Percentiles rank a stretch among this genome's conserved stretches.
These are phyloP conservation scores for Exophiala oligosperma DNA, from an alignment of 2,329 filamentous ascomycete species.

Conservation along the genomic window DNA sequence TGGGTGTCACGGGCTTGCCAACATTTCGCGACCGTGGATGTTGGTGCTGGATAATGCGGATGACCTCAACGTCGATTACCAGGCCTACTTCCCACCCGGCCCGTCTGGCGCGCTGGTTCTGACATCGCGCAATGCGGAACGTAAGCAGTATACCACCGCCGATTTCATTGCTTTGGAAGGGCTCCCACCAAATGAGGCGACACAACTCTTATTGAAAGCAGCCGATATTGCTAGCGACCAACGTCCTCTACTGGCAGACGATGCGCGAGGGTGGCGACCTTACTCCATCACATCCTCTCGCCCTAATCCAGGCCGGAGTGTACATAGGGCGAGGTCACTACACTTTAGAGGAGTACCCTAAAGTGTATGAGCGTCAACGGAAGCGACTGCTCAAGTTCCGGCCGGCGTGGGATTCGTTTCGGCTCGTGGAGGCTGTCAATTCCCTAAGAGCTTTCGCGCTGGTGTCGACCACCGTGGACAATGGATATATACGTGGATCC, in stretches of 20 bases:
- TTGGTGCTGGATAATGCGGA: conserved; percentile 27
- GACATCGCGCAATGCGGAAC: conserved; percentile 25
- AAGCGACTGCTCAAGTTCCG: conserved; percentile 33
- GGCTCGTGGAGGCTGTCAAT: conserved; percentile 31
- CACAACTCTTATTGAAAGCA: conserved; percentile 14
- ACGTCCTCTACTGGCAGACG: conserved; percentile 3
- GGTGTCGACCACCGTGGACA: conserved; percentile 19
- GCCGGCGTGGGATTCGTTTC: conserved; percentile 33
- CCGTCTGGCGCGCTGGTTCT: conserved; percentile 15
- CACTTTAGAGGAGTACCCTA: conserved; percentile 29
- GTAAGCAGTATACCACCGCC: conserved; percentile 19
- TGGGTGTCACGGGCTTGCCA: conserved; percentile 11
- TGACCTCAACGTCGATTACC: conserved; percentile 20
- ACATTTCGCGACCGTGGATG: conserved; percentile 17
- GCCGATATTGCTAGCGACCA: conserved; percentile 2
- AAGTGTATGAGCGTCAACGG: conserved; percentile 27
- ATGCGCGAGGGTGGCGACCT: conserved; percentile 11
- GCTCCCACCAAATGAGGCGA: conserved; percentile 7
- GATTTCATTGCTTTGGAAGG: conserved; percentile 9
- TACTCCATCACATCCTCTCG: conserved; percentile 25
- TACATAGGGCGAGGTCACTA: conserved; percentile 33
- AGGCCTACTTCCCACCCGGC: conserved; percentile 19
- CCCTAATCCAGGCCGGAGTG: conserved; percentile 27
- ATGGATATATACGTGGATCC: background rate
- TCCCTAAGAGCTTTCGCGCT: conserved; percentile 35